Base-by-base conservation (phyloP, 179 eudicot species). In the Spinacia oleracea region DNA sequence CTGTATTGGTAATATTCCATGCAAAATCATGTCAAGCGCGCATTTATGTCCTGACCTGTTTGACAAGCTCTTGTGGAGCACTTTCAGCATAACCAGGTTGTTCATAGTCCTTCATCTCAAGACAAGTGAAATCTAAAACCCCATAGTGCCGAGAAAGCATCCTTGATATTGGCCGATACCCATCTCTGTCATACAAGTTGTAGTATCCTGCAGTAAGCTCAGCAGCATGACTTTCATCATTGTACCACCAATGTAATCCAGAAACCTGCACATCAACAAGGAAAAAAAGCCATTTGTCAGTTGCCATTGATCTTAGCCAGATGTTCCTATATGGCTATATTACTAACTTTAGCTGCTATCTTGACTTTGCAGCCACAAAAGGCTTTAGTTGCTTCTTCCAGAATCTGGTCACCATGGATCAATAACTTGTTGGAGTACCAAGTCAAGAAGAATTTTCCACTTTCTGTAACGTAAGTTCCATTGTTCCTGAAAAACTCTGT, bases 231-330 rank as follows among this genome's bases (percentile, higher is more conserved):
- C 86, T 86, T 23, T 80, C 76, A 42, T 91, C 87, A n/a, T 73
- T 86, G 68, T 89, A 92, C 97, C 97, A 94, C 98, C 98, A 94
- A 77, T 94, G 98, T 74, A 94, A 88, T 73, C 98, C 98, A 2
- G 98, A 85, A 46, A 92, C 91, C 98, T 82, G 64, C 23, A 23
- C 45, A n/a, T 73, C 21, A 48, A 43, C 53, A 40, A 18, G 31
- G 21, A n/a, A 6, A 72, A 63, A 65, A 35, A 34, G 5, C 15
- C 20, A 15, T 27, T 11, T 23, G 38, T 32, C 12, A 66, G 40
- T 3, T 3, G 40, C 5, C 40, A 3, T 38, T 32, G 20, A n/a
- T 16, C 14, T 9, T 56, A 25, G n/a, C 42, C 50, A 34, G 16
- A 31, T 23, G 9, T 59, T 50, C 3, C 14, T 32, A 71, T 2